phyloP scores from a whole-genome alignment of 805 yeast genomes.

The Candida adriatica region DNA sequence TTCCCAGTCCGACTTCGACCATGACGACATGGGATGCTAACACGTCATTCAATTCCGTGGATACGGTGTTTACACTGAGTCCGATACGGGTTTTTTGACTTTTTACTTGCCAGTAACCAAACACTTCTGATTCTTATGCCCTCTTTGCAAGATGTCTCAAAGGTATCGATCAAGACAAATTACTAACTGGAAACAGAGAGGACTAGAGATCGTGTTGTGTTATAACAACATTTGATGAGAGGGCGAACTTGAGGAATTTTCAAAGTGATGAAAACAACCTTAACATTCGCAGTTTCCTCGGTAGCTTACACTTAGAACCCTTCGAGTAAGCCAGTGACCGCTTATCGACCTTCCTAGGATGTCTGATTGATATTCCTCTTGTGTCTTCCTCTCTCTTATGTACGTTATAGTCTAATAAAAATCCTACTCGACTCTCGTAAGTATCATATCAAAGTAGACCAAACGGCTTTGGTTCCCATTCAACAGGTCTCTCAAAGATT shows the following conservation, averaged over 20 bases:
- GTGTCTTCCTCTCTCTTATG: slow-evolving; percentile 1
- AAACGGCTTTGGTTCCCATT: slow-evolving; percentile 52
- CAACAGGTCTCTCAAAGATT: slow-evolving; percentile 13
- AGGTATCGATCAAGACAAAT: too few relatives aligned
- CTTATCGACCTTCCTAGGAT: slow-evolving; percentile 84
- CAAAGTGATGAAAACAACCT: slow-evolving; percentile 69
- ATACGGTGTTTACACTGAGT: slow-evolving; percentile 22
- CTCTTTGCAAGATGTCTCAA: too few relatives aligned
- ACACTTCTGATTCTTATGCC: slow-evolving; percentile 46
- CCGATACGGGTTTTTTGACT: slow-evolving; percentile 38
- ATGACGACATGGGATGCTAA: slow-evolving; percentile 74
- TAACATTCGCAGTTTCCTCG: slow-evolving; percentile 96
- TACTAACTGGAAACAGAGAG: too few relatives aligned
- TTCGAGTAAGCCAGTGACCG: slow-evolving; percentile 79
- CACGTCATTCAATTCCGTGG: slow-evolving; percentile 25
- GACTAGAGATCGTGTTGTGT: slow-evolving; percentile 4
- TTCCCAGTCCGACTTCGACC: slow-evolving; percentile 90
- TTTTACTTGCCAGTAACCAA: slow-evolving; percentile 79
- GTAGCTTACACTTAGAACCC: slow-evolving; percentile 86
- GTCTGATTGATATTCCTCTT: slow-evolving; percentile 50
- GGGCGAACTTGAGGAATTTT: too few relatives aligned
- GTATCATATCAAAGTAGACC: slow-evolving; percentile 31
- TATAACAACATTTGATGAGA: not conserved
- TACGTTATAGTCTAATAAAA: not conserved
- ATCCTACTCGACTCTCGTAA: not conserved